Base-by-base conservation (phyloP, 139 green algal species). In the Chlamydomonas incerta region DNA sequence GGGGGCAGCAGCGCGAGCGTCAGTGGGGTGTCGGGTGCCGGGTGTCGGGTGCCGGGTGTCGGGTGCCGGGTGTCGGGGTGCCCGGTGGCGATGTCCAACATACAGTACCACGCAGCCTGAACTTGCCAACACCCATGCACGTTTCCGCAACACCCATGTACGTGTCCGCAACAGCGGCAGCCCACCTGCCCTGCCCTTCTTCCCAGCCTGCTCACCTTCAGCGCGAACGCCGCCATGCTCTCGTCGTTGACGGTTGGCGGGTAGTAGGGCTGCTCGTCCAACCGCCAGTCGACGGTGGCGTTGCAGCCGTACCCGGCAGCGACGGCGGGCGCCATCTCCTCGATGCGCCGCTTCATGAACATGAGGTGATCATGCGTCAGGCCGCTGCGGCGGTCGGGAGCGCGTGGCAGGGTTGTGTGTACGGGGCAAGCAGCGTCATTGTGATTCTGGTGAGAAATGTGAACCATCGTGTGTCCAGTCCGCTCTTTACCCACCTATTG, bases 211-310 rank as follows among this genome's bases (percentile, higher is more conserved):
- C 65, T 92, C 29, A 98, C 95, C 14, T 89, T 73, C 47, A 76
- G 69, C 1, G 89, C 91, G 90, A 98, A 95, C 1, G 77, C 68
- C 28, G 87, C 85, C 33, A 91, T 74, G 1, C 58, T 77, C 1
- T 80, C 50, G 80, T 98, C 91, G 83, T 98, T 98, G 17, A 97
- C 88, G 0, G 92, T 94, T 18, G 96, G 95, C 14, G 96, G 94
- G 81, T 87, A 87, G 88, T 95, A 95, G 10, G 91, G 92, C 57
- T 93, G 86, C 20, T 87, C 67, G 1, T 94, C 87, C 72, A 92
- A 29, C 81, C 92, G 86, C 93, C 93, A 97, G 47, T 96, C 90
- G 3, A 98, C 83, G n/a, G 89, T 86, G 17, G 86, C 92, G 29
- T 87, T 91, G 91, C 96, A 98, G 46, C 93, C 88, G 76, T 93